Evolutionary conservation across 306 rosid species (phyloP), one percentile per base, ranked within the genome.

Genomic region (Elaeagnus macrophylla): DNA sequence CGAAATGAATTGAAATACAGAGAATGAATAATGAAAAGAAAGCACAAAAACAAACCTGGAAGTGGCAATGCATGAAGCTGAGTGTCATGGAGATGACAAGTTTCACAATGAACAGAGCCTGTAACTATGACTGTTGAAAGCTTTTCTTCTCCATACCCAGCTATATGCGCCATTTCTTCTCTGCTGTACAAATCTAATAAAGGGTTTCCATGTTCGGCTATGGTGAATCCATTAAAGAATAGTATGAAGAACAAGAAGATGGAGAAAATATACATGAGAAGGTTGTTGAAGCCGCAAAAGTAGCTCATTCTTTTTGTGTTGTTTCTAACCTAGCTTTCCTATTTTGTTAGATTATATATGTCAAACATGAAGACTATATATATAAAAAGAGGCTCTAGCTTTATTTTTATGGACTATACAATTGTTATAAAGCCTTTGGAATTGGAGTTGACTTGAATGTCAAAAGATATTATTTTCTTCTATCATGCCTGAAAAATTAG

Each of bases 71-170:
- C 73, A 82, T 67, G 84, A 66, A 73, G 62, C 15, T 70, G 83
- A 43, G 60, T 10, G 45, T 13, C 75, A 12, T 50, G 57, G 60
- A 67, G 64, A 39, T 65, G 48, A 75, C 79, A 67, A 35, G 82
- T 54, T 50, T 83, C 70, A 43, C 95, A 87, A 67, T 68, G 60
- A 65, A 91, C 55, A 3, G 99, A 91, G 5, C 96, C 99, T 10
- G 85, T 77, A 37, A 91, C 68, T 8, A 91, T 73, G n/a, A 91
- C 99, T 0, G 96, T 91, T 57, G 99, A 91, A 17, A 91, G 81
- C 74, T 75, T 91, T 57, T 87, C 85, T 61, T 91, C 95, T 56
- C 99, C 96, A 74, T 91, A 87, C 38, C 99, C 99, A 59, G 96
- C 96, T 32, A 79, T 66, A 43, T 72, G 65, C 69, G 73, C 74